These are phyloP conservation scores for Pelargonium myrrhifolium DNA, from an alignment of 441 rosid genomes.

Conservation along the genomic window DNA sequence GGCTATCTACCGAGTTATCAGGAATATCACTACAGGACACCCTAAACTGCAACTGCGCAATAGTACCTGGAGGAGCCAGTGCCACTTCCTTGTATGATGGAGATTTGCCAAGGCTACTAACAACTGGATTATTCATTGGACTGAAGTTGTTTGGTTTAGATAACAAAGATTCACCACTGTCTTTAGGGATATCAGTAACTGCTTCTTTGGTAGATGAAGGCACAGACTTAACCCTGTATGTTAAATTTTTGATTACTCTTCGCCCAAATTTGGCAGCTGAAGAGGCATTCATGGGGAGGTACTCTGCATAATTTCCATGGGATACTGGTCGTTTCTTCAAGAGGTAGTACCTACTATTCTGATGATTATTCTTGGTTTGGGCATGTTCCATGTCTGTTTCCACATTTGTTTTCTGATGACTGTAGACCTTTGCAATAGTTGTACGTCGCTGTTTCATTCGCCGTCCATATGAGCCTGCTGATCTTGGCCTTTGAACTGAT, in stretches of 20 bases:
- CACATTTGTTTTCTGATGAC: conserved; percentile 62
- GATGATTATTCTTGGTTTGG: conserved; percentile 44
- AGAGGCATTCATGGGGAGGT: conserved; percentile 40
- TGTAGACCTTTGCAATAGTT: conserved; percentile 60
- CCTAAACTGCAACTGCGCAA: conserved; percentile 75
- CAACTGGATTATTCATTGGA: conserved; percentile 59
- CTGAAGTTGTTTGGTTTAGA: conserved; percentile 16
- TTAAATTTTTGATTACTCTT: conserved; percentile 66
- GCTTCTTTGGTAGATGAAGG: conserved; percentile 44
- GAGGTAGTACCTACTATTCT: conserved; percentile 57
- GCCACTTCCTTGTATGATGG: conserved; percentile 99
- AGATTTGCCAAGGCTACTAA: conserved; percentile 49
- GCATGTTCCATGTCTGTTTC: conserved; percentile 52
- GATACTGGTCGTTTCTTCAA: conserved; percentile 61
- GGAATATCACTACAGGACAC: conserved; percentile 41
- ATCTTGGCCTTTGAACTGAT: conserved; percentile 87
- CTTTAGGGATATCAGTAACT: conserved; percentile 34
- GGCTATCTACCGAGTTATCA: conserved; percentile 27
- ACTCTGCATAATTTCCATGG: conserved; percentile 63
- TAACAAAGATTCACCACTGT: conserved; percentile 28
- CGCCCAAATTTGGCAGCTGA: conserved; percentile 72
- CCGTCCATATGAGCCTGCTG: conserved; percentile 65
- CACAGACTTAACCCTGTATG: conserved; percentile 74
- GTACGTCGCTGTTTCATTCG: conserved; percentile 84
- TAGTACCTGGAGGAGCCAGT: conserved; percentile 91